Conservation (phyloP, 2,329 filamentous ascomycete genomes). For the Aspergillus thermomutatus region DNA sequence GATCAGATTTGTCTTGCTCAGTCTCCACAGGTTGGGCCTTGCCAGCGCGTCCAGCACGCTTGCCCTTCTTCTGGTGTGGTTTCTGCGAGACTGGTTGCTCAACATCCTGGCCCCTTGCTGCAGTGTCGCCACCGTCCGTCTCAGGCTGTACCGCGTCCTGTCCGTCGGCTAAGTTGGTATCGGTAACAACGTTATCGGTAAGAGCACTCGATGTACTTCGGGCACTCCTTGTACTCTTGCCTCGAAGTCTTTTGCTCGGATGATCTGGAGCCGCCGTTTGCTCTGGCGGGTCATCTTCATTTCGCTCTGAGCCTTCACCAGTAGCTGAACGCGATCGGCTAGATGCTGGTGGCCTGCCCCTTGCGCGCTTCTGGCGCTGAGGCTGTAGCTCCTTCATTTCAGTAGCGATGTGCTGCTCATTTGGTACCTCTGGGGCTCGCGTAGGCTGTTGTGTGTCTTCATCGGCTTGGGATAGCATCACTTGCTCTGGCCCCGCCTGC, state of each 20-base stretch:
- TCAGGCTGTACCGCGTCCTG: not conserved
- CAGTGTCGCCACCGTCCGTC: constrained; percentile 1
- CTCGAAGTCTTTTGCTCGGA: constrained; percentile 5
- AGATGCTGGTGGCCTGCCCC: constrained; percentile 8
- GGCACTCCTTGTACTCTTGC: constrained; percentile 6
- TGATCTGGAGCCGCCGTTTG: not conserved
- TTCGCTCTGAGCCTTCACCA: not conserved
- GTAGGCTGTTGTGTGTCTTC: not conserved
- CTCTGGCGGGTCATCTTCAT: not conserved
- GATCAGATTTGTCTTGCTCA: not conserved
- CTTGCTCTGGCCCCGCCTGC: not conserved
- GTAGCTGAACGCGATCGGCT: not conserved
- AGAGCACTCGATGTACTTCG: constrained; percentile 1
- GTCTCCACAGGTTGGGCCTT: constrained; percentile 2
- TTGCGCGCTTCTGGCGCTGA: constrained; percentile 4
- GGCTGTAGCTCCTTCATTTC: not conserved
- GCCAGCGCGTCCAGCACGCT: constrained; percentile 13
- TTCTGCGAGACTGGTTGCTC: not conserved
- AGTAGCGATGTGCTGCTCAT: not conserved
- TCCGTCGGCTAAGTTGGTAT: not conserved
- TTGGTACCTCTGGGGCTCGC: not conserved
- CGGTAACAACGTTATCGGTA: not conserved
- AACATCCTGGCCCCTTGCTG: not conserved
- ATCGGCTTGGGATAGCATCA: constrained; percentile 1
- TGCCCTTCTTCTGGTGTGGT: constrained; percentile 10